phyloP scores from a whole-genome alignment of 495 filamentous ascomycete genomes.

The Penicillium lividum region DNA sequence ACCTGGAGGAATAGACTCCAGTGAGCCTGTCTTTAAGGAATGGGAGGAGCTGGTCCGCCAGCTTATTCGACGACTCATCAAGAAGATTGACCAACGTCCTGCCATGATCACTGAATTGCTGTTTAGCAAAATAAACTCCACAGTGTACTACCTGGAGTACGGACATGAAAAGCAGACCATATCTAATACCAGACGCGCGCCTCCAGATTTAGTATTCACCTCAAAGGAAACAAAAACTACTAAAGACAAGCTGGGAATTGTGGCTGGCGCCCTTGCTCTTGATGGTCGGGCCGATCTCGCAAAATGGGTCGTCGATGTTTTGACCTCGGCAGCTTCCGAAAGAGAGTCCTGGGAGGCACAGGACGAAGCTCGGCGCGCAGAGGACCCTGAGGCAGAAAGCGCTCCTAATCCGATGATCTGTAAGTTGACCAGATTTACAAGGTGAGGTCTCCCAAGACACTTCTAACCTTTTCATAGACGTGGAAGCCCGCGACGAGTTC shows the following conservation, averaged over 20 bases:
- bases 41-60: slow-evolving; percentile 91
- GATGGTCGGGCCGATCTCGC: slow-evolving; percentile 71
- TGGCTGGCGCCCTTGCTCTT: slow-evolving; percentile 73
- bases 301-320: slow-evolving; percentile 76
- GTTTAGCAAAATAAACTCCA: slow-evolving; percentile 88
- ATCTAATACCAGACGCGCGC: slow-evolving; percentile 55
- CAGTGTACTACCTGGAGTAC: slow-evolving; percentile 83
- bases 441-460: background rate
- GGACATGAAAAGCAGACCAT: slow-evolving; percentile 82
- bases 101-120: slow-evolving; percentile 85
- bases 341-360: slow-evolving; percentile 77
- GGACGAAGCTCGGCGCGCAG: slow-evolving; percentile 56
- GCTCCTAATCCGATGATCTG: slow-evolving; percentile 42
- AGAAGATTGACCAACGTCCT: slow-evolving; percentile 80
- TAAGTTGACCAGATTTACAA: slow-evolving; percentile 26
- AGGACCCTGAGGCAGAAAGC: slow-evolving; percentile 39
- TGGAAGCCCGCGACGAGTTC: slow-evolving; percentile 69
- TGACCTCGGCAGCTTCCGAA: slow-evolving; percentile 68
- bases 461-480: slow-evolving; percentile 42
- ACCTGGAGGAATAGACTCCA: slow-evolving; percentile 69
- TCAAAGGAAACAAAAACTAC: slow-evolving; percentile 56
- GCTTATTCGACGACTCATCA: slow-evolving; percentile 69
- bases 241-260: slow-evolving; percentile 74
- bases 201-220: slow-evolving; percentile 79
- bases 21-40: slow-evolving; percentile 69